Base-by-base conservation (phyloP, 2,329 filamentous ascomycete species). In the Lojkania enalia region DNA sequence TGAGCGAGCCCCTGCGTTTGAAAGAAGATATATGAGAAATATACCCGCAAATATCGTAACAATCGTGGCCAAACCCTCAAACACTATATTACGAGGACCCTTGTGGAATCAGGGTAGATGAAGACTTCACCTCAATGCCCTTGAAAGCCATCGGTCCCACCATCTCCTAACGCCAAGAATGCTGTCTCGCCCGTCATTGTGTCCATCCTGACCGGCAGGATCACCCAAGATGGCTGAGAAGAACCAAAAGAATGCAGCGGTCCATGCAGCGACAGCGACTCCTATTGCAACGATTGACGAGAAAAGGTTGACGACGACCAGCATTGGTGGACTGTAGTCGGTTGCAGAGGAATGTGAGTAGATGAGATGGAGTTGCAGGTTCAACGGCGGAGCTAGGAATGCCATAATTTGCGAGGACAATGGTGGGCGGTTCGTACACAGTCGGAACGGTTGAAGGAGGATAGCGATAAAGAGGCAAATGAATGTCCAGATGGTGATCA, bases 171-270 rank as follows among this genome's bases (percentile, higher is more conserved):
- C 75, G 3, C 75, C 76, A 2, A 85, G 66, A 3, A 84, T 81
- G 11, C 80, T 78, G 16, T 80, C 79, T 41, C 77, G 73, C 11
- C 82, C 82, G 52, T 85, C 82, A 49, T 85, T 82, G 51, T 77
- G 76, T 19, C 78, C 76, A 54, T 80, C 78, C 20, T 76, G 77
- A 30, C 78, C 78, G 42, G 82, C 80, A 20, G 82, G 82, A 63
- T 85, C 82, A 3, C 82, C 82, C 37, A 85, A 69, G 9, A 84
- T 78, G 56, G 76, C 76, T 18, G 79, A 74, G 57, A 82, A 83
- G 39, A 83, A 68, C 82, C 82, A 85, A 68, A 84, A 85, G 15
- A 74, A 77, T 1, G 79, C 81, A 0, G 80, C 74, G 0, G 79
- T 77, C 81, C 81, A 85, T 4, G 77, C 74, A 1, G 77, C 76